A percentile compares a stretch with the other conserved stretches of the same genome.
Conservation (phyloP, 805 yeast genomes). For the Myxozyma udenii region DNA sequence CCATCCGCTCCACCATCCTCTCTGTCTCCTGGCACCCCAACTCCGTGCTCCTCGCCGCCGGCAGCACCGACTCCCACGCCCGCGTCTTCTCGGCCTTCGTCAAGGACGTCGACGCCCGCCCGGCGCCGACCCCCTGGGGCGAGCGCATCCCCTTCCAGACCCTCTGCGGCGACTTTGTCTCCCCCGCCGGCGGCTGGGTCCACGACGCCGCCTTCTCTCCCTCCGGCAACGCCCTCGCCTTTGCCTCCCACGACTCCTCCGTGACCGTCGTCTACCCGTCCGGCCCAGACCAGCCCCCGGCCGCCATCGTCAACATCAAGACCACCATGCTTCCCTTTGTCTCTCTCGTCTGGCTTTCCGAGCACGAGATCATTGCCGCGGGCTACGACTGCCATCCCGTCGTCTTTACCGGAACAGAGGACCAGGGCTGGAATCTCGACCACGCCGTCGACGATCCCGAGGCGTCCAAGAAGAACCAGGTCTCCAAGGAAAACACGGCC, state of each 20-base stretch:
- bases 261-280: slow-evolving; percentile 74
- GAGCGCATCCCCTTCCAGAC: slow-evolving; percentile 92
- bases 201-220: slow-evolving; percentile 88
- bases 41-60: slow-evolving; percentile 79
- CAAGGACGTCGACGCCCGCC: slow-evolving; percentile 83
- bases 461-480: slow-evolving; percentile 41
- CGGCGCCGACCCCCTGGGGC: slow-evolving; percentile 86
- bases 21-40: slow-evolving; percentile 91
- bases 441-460: slow-evolving; percentile 60
- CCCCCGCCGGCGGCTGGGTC: slow-evolving; percentile 79
- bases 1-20: slow-evolving; percentile 82
- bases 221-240: slow-evolving; percentile 71
- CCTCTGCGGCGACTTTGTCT: slow-evolving; percentile 73
- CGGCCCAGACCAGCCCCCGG: slow-evolving; percentile 63
- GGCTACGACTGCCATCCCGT: slow-evolving; percentile 93
- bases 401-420: slow-evolving; percentile 66
- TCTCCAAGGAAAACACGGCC: slow-evolving; percentile 49
- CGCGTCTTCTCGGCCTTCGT: slow-evolving; percentile 85
- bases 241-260: slow-evolving; percentile 83
- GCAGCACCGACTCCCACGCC: slow-evolving; percentile 90
- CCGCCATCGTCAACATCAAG: slow-evolving; percentile 54
- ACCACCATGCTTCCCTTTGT: slow-evolving; percentile 78
- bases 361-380: slow-evolving; percentile 71
- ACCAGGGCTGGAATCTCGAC: slow-evolving; percentile 54
- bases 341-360: slow-evolving; percentile 65